phyloP scores from a whole-genome alignment of 257 asterid genomes.

The Verbascum thapsus region DNA sequence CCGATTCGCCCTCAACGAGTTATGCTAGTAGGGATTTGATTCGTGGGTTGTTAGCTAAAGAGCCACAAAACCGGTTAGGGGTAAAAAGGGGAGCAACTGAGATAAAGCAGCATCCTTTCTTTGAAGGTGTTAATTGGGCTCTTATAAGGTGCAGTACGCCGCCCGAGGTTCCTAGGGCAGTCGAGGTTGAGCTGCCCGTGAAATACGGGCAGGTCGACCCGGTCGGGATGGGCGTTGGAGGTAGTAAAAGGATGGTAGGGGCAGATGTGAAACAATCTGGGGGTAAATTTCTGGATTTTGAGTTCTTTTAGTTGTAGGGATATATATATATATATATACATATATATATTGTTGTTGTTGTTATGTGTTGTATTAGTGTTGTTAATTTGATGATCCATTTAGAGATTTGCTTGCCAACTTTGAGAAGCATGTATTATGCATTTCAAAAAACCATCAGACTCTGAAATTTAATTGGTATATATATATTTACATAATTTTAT shows the following conservation, averaged over 20 bases:
- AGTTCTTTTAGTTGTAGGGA: conserved; percentile 65
- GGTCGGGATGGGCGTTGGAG: conserved; percentile 37
- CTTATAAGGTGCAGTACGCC: conserved; percentile 80
- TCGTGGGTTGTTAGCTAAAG: conserved; percentile 73
- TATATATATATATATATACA: too few relatives aligned
- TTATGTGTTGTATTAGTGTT: conserved; percentile 27
- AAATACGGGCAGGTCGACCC: conserved; percentile 46
- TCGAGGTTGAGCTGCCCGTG: conserved; percentile 47
- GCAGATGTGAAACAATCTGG: conserved; percentile 51
- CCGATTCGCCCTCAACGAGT: conserved; percentile 72
- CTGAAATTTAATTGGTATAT: too few relatives aligned
- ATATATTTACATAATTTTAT: too few relatives aligned
- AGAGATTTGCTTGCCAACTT: conserved; percentile 18
- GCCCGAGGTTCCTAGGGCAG: conserved; percentile 71
- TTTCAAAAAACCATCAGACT: too few relatives aligned
- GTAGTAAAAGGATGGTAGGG: conserved; percentile 47
- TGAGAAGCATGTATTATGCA: background rate
- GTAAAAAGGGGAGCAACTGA: conserved; percentile 78
- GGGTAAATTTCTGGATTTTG: conserved; percentile 86
- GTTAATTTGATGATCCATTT: conserved; percentile 28
- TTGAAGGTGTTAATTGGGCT: conserved; percentile 85
- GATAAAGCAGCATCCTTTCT: conserved; percentile 84
- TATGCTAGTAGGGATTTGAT: conserved; percentile 69
- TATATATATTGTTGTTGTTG: conserved; percentile 20
- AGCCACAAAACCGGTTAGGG: conserved; percentile 75